phyloP scores from a whole-genome alignment of 78 protist species.

The slime mould (Dictyostelium discoideum) region dicty_2.7 NC_007088.5:8011001-8011500 shows the following conservation, averaged over 20 bases:
- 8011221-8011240: conserved; percentile 68
- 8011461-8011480: background rate
- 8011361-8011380: conserved; percentile 74
- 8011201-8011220: conserved; percentile 24
- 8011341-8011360: conserved; percentile 61
- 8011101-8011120: conserved; percentile 41
- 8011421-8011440: conserved; percentile 32
- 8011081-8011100: conserved; percentile 29
- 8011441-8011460: conserved; percentile 1
- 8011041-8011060: background rate
- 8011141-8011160: conserved; percentile 35
- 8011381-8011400: conserved; percentile 40
- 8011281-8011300: conserved; percentile 71
- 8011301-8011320: conserved; percentile 60
- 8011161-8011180: background rate
- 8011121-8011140: conserved; percentile 45
- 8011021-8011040: background rate
- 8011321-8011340: conserved; percentile 55
- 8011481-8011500: background rate
- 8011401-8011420: conserved; percentile 68
- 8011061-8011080: background rate
- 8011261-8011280: conserved; percentile 64
- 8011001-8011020: background rate
- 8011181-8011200: background rate
- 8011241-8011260: conserved; percentile 65